A percentile compares a stretch with the other conserved stretches of the same genome.
phyloP scores from a whole-genome alignment of 768 basidiomycete genomes.

The Hygrophorus pudorinus region DNA sequence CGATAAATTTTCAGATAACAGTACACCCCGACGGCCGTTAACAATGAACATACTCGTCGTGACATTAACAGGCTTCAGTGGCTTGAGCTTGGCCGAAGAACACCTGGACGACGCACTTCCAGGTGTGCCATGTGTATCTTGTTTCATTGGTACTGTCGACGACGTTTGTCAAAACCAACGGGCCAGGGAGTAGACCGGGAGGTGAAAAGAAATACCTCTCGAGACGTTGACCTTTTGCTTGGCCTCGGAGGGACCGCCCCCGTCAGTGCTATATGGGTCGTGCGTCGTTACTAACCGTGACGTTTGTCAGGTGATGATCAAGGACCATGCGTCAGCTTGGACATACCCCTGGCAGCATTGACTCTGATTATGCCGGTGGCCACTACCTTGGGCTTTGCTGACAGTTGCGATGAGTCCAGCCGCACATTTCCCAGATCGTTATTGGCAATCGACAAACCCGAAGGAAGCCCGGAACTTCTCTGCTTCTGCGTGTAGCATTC shows the following conservation, averaged over 20 bases:
- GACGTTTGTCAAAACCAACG: not conserved
- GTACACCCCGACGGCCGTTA: not conserved
- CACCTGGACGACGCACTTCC: not conserved
- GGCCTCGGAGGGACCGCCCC: not conserved
- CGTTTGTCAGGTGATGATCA: too few relatives aligned
- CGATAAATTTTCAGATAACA: not conserved
- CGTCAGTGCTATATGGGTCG: not conserved
- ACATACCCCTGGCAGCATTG: too few relatives aligned
- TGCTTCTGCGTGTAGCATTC: too few relatives aligned
- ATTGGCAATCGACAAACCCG: too few relatives aligned
- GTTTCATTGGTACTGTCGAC: constrained; percentile 2
- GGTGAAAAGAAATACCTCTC: not conserved
- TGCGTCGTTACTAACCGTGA: too few relatives aligned
- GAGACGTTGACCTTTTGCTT: constrained; percentile 2
- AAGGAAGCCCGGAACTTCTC: too few relatives aligned
- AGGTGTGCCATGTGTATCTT: not conserved
- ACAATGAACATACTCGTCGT: not conserved
- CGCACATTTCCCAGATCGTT: too few relatives aligned
- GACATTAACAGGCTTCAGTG: constrained; percentile 2
- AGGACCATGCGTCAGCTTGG: too few relatives aligned
- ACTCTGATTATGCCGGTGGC: too few relatives aligned
- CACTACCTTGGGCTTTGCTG: too few relatives aligned
- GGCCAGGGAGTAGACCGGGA: not conserved
- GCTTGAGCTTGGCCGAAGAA: not conserved
- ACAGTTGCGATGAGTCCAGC: too few relatives aligned